Evolutionary conservation across 192 early-diverging fungal species (phyloP).

Genomic region (Blastocladiella britannica): DNA sequence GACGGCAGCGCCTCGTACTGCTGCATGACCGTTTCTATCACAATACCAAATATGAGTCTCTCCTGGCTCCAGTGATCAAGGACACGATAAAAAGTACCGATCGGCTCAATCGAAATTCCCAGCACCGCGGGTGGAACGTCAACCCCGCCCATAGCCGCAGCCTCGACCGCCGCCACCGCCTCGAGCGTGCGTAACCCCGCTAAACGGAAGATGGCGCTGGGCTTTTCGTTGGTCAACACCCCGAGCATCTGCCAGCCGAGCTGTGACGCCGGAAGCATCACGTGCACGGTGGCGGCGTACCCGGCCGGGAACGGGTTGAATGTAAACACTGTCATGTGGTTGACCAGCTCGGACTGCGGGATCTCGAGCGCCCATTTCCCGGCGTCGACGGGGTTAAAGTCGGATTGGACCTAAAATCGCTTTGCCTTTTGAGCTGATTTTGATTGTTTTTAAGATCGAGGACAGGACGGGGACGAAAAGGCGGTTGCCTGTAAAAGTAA

Average conservation of each 20-base stretch:
- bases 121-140: slow-evolving; percentile 32
- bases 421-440: too few species aligned
- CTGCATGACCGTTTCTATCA: too few species aligned
- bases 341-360: slow-evolving; percentile 60
- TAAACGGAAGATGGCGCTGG: slow-evolving; percentile 61
- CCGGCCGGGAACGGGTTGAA: slow-evolving; percentile 74
- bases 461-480: too few species aligned
- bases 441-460: too few species aligned
- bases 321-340: slow-evolving; percentile 88
- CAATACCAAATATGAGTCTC: too few species aligned
- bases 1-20: too few species aligned
- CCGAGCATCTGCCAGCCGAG: slow-evolving; percentile 54
- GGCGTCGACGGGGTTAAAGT: slow-evolving; percentile 68
- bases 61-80: too few species aligned
- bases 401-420: slow-evolving; percentile 87
- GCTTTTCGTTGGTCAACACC: slow-evolving; percentile 60
- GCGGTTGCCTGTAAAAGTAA: too few species aligned
- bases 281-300: slow-evolving; percentile 81
- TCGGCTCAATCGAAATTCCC: slow-evolving; percentile 85
- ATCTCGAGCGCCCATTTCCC: slow-evolving; percentile 82
- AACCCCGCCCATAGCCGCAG: slow-evolving; percentile 1
- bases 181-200: slow-evolving; percentile 2
- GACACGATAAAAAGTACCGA: slow-evolving; percentile 10
- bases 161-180: not conserved
- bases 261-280: slow-evolving; percentile 72